These are phyloP conservation scores for Rhizopogon vulgaris DNA, from an alignment of 768 basidiomycete genomes.

Conservation along the genomic window DNA sequence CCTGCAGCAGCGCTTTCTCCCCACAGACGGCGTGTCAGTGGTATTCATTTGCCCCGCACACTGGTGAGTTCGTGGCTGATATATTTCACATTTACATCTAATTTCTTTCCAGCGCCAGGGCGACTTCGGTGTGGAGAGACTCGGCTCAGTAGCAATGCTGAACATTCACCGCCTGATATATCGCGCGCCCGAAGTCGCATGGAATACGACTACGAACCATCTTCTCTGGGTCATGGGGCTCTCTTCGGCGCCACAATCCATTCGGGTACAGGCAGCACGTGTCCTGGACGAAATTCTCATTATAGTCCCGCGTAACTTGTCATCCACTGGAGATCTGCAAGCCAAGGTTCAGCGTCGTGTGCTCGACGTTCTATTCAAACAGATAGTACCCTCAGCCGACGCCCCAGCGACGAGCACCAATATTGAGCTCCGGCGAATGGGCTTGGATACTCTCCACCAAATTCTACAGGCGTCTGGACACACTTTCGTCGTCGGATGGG, in stretches of 20 bases:
- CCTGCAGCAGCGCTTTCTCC: constrained; percentile 33
- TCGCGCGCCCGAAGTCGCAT: constrained; percentile 76
- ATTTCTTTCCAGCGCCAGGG: constrained; percentile 58
- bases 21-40: constrained; percentile 74
- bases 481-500: constrained; percentile 90
- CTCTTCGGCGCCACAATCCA: constrained; percentile 60
- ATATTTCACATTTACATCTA: constrained; percentile 2
- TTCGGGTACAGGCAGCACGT: constrained; percentile 85
- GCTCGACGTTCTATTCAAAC: constrained; percentile 76
- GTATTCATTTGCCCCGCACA: constrained; percentile 77
- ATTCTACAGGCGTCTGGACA: constrained; percentile 91
- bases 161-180: constrained; percentile 88
- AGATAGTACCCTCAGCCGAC: constrained; percentile 49
- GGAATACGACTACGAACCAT: constrained; percentile 77
- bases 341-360: constrained; percentile 74
- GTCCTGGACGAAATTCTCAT: constrained; percentile 81
- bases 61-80: constrained; percentile 42
- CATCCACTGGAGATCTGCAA: constrained; percentile 54
- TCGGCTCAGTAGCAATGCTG: constrained; percentile 71
- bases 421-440: constrained; percentile 83
- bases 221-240: constrained; percentile 73
- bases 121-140: constrained; percentile 88
- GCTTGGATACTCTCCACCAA: constrained; percentile 81
- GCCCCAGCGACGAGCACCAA: constrained; percentile 36
- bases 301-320: constrained; percentile 67